These are phyloP conservation scores for Puccinia triticina DNA, from an alignment of 1,284 basidiomycete genomes.

Conservation along the genomic window DNA sequence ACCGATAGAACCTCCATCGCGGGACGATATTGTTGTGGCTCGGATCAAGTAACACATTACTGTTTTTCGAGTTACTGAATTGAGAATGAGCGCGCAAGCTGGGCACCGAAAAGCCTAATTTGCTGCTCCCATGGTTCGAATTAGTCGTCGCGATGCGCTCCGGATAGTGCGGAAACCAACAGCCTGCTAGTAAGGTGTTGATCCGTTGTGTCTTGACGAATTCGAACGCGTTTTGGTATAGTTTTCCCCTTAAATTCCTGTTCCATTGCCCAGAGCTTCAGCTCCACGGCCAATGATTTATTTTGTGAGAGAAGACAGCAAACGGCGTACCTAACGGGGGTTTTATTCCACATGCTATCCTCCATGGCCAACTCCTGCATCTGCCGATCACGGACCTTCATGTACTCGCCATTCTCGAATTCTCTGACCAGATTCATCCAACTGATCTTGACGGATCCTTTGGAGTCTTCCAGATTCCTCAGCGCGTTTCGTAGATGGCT, in stretches of 20 bases:
- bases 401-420: conserved; percentile 83
- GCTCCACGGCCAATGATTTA: background rate
- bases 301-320: conserved; percentile 12
- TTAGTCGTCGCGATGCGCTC: conserved; percentile 64
- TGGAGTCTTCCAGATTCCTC: conserved; percentile 27
- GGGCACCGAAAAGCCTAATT: conserved; percentile 57
- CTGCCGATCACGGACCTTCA: conserved; percentile 82
- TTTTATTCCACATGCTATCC: conserved; percentile 82
- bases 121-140: conserved; percentile 64
- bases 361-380: conserved; percentile 91
- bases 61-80: conserved; percentile 1
- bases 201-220: conserved; percentile 88
- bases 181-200: conserved; percentile 82
- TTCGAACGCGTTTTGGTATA: conserved; percentile 88
- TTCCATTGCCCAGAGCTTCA: conserved; percentile 37
- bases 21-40: conserved; percentile 29
- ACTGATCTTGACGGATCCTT: conserved; percentile 17
- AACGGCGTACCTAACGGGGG: conserved; percentile 73
- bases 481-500: conserved; percentile 68
- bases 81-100: conserved; percentile 30
- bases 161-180: conserved; percentile 82
- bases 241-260: conserved; percentile 79
- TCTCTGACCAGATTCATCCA: conserved; percentile 86
- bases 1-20: conserved; percentile 61
- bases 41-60: background rate